phyloP scores from a whole-genome alignment of 371 early-diverging fungal species.

The Mortierella sp. region DNA sequence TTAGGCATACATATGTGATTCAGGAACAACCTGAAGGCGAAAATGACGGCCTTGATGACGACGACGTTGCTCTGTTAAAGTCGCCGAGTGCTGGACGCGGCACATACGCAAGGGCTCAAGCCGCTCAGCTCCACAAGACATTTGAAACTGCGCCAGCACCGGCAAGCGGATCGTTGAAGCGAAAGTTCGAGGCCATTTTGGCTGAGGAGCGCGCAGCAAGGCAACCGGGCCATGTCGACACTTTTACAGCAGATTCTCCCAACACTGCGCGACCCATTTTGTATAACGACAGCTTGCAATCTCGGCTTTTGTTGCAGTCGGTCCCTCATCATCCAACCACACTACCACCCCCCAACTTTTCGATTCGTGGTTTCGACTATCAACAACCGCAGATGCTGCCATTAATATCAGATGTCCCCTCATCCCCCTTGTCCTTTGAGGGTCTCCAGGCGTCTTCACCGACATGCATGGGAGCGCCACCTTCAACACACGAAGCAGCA shows the following conservation, averaged over 20 bases:
- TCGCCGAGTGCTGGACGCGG: conserved; percentile 50
- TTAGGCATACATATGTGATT: neutral
- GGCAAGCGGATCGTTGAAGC: conserved; percentile 12
- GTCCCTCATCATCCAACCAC: neutral
- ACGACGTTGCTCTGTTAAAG: conserved; percentile 32
- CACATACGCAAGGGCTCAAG: conserved; percentile 9
- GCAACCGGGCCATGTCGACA: neutral
- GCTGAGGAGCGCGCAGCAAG: conserved; percentile 20
- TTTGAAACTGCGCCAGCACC: neutral
- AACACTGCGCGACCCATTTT: neutral
- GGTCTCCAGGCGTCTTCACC: too few species aligned
- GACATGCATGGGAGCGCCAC: too few species aligned
- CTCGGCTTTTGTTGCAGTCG: conserved; percentile 2
- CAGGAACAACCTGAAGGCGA: conserved; percentile 24
- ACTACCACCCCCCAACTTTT: neutral
- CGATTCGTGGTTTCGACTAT: neutral
- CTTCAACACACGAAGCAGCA: too few species aligned
- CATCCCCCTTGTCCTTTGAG: too few species aligned
- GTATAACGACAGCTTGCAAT: neutral
- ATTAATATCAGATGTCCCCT: too few species aligned
- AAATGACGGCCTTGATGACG: conserved; percentile 12
- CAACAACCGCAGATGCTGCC: neutral
- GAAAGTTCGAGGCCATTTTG: conserved; percentile 27
- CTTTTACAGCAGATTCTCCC: neutral
- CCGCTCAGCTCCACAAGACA: neutral